These are phyloP conservation scores for Apophysomyces elegans DNA, from an alignment of 371 early-diverging fungal species.

Conservation along the genomic window DNA sequence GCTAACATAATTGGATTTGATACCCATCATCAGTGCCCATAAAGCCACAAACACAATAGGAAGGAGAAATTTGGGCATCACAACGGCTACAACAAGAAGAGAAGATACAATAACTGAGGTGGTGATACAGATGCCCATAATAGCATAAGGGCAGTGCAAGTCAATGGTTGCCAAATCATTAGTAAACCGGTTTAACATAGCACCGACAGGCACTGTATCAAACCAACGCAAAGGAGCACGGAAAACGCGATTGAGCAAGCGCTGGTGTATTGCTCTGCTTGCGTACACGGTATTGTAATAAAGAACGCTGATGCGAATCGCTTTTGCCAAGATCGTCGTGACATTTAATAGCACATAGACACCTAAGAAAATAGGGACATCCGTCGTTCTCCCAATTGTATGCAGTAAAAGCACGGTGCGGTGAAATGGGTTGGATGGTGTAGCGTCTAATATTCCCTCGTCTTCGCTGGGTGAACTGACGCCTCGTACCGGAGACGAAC, in stretches of 20 bases:
- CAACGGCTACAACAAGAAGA: neutral
- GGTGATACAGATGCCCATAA: neutral
- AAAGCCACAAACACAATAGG: constrained; percentile 1
- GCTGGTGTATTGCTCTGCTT: neutral
- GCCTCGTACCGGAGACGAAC: too few relatives aligned
- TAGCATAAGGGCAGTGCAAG: neutral
- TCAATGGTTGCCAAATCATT: constrained; percentile 8
- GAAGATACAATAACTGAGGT: neutral
- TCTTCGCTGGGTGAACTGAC: too few relatives aligned
- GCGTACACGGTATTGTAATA: neutral
- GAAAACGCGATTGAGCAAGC: neutral
- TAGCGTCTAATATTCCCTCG: too few relatives aligned
- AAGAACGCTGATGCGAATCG: neutral
- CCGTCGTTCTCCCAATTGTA: too few relatives aligned
- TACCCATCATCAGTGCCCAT: neutral
- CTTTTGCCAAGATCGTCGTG: neutral
- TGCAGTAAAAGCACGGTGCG: too few relatives aligned
- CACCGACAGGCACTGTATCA: constrained; percentile 5
- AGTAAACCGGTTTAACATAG: constrained; percentile 8
- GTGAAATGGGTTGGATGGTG: too few relatives aligned
- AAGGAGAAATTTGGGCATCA: constrained; percentile 2
- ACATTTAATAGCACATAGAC: too few relatives aligned
- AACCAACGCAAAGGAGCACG: neutral
- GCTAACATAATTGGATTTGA: neutral
- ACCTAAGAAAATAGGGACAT: too few relatives aligned